Conservation (phyloP, 441 rosid species). For the Mallotus repandus region DNA sequence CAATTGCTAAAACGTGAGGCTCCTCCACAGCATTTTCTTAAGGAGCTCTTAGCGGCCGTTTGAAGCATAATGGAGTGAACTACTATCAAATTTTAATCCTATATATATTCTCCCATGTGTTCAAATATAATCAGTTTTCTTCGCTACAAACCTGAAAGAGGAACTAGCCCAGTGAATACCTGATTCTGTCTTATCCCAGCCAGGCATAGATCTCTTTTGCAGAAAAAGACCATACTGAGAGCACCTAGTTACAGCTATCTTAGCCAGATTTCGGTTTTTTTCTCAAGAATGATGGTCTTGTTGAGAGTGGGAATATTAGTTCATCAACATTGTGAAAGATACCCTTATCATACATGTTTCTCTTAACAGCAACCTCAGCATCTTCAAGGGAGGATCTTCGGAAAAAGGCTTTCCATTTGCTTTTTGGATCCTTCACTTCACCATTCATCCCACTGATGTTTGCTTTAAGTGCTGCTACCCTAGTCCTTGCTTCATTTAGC, state of each 20-base stretch:
- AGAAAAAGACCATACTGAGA: background rate
- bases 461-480: conserved; percentile 61
- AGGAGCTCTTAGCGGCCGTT: background rate
- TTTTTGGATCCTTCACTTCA: conserved; percentile 39
- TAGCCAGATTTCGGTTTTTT: conserved; percentile 43
- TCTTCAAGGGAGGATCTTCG: conserved; percentile 57
- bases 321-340: conserved; percentile 53
- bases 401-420: conserved; percentile 58
- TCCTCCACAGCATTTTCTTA: background rate
- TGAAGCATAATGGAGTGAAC: background rate
- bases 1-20: background rate
- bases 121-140: background rate
- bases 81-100: background rate
- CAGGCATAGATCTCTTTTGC: background rate
- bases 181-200: conserved; percentile 2
- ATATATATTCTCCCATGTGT: background rate
- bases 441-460: conserved; percentile 38
- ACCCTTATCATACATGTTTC: conserved; percentile 64
- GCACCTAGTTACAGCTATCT: conserved; percentile 5
- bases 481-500: conserved; percentile 56
- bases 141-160: background rate
- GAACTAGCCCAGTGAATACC: too few species aligned
- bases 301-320: conserved; percentile 62
- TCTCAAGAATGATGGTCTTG: conserved; percentile 43
- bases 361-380: conserved; percentile 39